Evolutionary conservation across 2,329 filamentous ascomycete species (phyloP).

Genomic region (Cladosporium sphaerospermum): DNA sequence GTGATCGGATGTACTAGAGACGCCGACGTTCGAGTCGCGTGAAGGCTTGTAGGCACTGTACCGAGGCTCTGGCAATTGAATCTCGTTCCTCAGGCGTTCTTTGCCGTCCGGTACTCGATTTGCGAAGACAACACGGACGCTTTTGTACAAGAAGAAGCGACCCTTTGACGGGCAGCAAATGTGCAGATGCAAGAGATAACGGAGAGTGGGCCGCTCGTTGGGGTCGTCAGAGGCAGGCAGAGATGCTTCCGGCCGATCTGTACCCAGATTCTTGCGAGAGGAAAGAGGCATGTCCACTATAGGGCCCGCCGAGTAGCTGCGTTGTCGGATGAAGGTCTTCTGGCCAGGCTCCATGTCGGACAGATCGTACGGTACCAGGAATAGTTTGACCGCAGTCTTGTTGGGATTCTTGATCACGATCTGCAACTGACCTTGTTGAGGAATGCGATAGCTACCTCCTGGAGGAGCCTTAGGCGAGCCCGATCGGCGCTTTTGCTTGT

Average conservation of each 20-base stretch:
- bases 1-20: slow-evolving; percentile 14
- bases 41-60: slow-evolving; percentile 76
- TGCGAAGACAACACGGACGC: slow-evolving; percentile 88
- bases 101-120: slow-evolving; percentile 94
- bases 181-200: slow-evolving; percentile 88
- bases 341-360: slow-evolving; percentile 87
- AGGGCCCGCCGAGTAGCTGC: slow-evolving; percentile 82
- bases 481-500: slow-evolving; percentile 55
- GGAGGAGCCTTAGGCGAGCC: slow-evolving; percentile 61
- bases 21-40: slow-evolving; percentile 34
- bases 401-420: slow-evolving; percentile 98
- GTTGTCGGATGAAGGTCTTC: slow-evolving; percentile 92
- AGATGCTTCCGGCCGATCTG: slow-evolving; percentile 48
- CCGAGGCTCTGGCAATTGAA: slow-evolving; percentile 78
- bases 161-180: slow-evolving; percentile 82
- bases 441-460: slow-evolving; percentile 88
- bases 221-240: slow-evolving; percentile 45
- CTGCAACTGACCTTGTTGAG: slow-evolving; percentile 86
- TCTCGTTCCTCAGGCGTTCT: slow-evolving; percentile 83
- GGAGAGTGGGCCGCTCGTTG: slow-evolving; percentile 64
- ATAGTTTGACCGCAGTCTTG: slow-evolving; percentile 95
- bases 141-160: slow-evolving; percentile 85
- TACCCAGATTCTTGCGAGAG: slow-evolving; percentile 42
- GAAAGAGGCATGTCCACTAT: slow-evolving; percentile 65
- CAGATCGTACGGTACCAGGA: slow-evolving; percentile 87